Evolutionary conservation across 169 alveolate genomes (phyloP).

Genomic region (Babesia bovis): DNA sequence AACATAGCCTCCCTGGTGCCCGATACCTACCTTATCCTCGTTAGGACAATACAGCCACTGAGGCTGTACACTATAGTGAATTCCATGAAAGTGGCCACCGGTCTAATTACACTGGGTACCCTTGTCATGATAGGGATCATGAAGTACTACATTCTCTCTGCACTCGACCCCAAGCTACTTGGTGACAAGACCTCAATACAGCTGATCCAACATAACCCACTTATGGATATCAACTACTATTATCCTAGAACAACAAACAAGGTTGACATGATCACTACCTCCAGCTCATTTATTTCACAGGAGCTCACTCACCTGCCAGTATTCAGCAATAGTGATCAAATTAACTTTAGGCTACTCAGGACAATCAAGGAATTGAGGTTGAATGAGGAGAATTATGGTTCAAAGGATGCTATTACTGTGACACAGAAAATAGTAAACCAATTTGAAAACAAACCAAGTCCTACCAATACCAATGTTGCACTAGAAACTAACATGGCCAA

Average conservation of each 20-base stretch:
- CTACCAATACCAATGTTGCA: background rate
- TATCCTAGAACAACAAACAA: background rate
- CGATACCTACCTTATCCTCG: slow-evolving; percentile 43
- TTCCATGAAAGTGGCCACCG: slow-evolving; percentile 23
- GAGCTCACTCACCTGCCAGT: slow-evolving; percentile 14
- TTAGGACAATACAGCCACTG: slow-evolving; percentile 31
- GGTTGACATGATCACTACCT: background rate
- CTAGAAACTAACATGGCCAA: background rate
- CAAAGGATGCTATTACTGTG: background rate
- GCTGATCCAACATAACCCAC: slow-evolving; percentile 5
- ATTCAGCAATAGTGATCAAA: background rate
- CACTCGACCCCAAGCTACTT: slow-evolving; percentile 31
- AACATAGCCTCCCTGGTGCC: slow-evolving; percentile 51
- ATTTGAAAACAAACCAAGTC: background rate
- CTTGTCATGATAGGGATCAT: slow-evolving; percentile 8
- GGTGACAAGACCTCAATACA: slow-evolving; percentile 4
- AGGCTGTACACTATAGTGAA: slow-evolving; percentile 25
- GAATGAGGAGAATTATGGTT: background rate
- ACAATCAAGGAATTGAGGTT: background rate
- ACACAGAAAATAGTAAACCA: background rate
- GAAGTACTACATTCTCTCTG: slow-evolving; percentile 12
- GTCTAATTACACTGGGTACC: background rate
- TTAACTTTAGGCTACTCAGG: background rate
- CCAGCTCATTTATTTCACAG: background rate
- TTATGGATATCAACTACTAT: background rate